Conservation (phyloP, 805 yeast genomes). For the Saccharomycopsis guyanensis region DNA sequence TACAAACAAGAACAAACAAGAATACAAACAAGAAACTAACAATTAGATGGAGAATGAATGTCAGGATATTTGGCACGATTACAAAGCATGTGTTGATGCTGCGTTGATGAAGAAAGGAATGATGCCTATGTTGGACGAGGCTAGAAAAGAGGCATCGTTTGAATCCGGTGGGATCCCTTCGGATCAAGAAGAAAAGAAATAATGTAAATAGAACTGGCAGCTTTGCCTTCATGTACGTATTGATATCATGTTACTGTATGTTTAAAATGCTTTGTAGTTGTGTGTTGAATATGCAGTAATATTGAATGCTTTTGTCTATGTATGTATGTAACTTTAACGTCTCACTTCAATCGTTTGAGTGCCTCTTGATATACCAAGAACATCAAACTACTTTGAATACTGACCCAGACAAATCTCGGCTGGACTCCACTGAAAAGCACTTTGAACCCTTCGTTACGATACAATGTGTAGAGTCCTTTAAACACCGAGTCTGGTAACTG, state of each 20-base stretch:
- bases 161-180: constrained; percentile 51
- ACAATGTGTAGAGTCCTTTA: constrained; percentile 31
- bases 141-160: constrained; percentile 85
- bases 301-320: no score
- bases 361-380: constrained; percentile 76
- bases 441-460: constrained; percentile 50
- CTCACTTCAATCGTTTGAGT: no score
- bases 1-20: no score
- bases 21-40: no score
- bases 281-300: no score
- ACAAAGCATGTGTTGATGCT: constrained; percentile 77
- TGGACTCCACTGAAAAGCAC: constrained; percentile 83
- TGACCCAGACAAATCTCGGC: constrained; percentile 94
- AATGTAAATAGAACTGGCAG: no score
- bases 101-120: constrained; percentile 67
- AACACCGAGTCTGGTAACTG: neutral
- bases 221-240: no score
- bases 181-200: constrained; percentile 3
- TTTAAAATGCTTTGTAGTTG: no score
- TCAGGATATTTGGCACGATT: constrained; percentile 79
- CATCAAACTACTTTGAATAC: constrained; percentile 92
- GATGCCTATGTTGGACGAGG: constrained; percentile 77
- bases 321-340: no score
- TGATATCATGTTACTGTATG: no score
- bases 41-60: constrained; percentile 76